Base-by-base conservation (phyloP, 495 filamentous ascomycete genomes). In the Xylaria flabelliformis region DNA sequence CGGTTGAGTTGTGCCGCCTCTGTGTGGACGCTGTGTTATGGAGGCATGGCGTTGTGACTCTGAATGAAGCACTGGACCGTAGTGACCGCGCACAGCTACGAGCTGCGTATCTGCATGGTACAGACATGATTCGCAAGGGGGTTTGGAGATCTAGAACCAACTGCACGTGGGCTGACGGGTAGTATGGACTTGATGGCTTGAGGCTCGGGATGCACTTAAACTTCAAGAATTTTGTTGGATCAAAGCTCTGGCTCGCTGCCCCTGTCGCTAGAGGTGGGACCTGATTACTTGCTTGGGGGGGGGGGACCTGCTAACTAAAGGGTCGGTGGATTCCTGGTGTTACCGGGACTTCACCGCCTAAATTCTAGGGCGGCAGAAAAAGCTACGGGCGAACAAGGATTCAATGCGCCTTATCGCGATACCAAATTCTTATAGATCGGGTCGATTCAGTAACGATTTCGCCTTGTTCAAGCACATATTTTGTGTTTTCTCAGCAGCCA, bases 1-100 rank as follows among this genome's bases (percentile, higher is more conserved):
- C 89, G 69, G 92, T 92, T 64, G 93, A 91, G 80, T 91, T 88
- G 88, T 90, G 91, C 86, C 93, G 85, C 79, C 90, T 86, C 70
- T 74, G 75, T 70, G 77, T 75, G 62, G 77, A 76, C 55, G 82
- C 79, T 70, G 78, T 78, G 75, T 72, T 79, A 48, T 77, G 75
- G 63, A 85, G 63, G 58, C 82, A 72, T 24, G 84, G 79, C 59
- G 80, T 76, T 34, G 84, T 82, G 50, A 79, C 75, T 71, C 83
- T 80, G 72, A 83, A 59, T 39, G 81, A 67, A 48, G 66, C 74
- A 67, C 74, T 69, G 58, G 83, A 76, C 63, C 85, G 84, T 70
- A 89, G 80, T 77, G 86, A 85, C 72, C 88, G 87, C 65, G 86
- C 84, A 80, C 87, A 90, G 81, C 86, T 86, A 79, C 88, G 84